Conservation (phyloP, 2,329 filamentous ascomycete species). For the Pseudogymnoascus sp. region DNA sequence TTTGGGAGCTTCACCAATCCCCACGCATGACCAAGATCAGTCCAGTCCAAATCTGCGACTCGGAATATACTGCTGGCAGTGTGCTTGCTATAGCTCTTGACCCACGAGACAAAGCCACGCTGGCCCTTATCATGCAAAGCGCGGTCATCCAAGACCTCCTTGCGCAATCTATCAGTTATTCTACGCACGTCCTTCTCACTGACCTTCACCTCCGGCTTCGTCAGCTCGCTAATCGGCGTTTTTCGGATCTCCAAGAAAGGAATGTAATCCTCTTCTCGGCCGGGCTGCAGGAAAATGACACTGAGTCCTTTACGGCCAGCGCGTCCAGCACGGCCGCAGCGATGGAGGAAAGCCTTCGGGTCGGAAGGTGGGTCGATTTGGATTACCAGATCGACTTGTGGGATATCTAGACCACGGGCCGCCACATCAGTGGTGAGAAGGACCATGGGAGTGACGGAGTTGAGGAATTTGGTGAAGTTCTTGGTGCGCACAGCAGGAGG, state of each 20-base stretch:
- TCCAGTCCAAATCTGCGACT: conserved; percentile 74
- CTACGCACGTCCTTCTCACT: conserved; percentile 51
- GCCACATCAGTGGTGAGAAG: conserved; percentile 90
- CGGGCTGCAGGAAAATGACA: conserved; percentile 76
- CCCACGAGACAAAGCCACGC: conserved; percentile 86
- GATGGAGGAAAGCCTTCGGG: conserved; percentile 91
- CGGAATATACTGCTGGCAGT: conserved; percentile 88
- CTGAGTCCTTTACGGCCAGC: conserved; percentile 82
- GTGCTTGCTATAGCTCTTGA: conserved; percentile 85
- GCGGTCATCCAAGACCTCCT: conserved; percentile 43
- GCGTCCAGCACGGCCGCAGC: conserved; percentile 79
- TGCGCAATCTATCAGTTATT: conserved; percentile 53
- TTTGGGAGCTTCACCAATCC: conserved; percentile 78
- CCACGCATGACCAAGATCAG: conserved; percentile 72
- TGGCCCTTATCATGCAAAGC: conserved; percentile 74
- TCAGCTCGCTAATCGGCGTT: conserved; percentile 65
- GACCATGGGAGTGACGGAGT: conserved; percentile 65
- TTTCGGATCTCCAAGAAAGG: conserved; percentile 79
- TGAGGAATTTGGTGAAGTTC: conserved; percentile 76
- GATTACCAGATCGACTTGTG: conserved; percentile 81
- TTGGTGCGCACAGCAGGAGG: conserved; percentile 78
- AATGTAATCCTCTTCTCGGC: conserved; percentile 82
- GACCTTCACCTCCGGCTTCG: conserved; percentile 47
- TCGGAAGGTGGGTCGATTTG: conserved; percentile 82
- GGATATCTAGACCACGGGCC: conserved; percentile 83